phyloP scores from a whole-genome alignment of 345 rosid species.

The Moringa oleifera region DNA sequence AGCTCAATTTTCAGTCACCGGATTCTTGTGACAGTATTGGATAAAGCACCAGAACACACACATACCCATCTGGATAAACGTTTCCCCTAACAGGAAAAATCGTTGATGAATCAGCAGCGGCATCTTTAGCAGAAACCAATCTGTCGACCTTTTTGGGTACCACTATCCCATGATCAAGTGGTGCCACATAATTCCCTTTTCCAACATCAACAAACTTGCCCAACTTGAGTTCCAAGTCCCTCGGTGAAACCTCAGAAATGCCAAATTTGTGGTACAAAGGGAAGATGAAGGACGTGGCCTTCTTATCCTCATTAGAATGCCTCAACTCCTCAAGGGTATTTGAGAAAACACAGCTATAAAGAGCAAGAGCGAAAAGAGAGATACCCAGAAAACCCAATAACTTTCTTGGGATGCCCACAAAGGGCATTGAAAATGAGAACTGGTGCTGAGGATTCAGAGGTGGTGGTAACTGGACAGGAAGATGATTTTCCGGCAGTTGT shows the following conservation, averaged over 20 bases:
- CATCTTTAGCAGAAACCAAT: slow-evolving; percentile 29
- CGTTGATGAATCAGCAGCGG: slow-evolving; percentile 47
- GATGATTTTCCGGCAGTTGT: slow-evolving; percentile 2
- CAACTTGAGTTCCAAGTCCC: slow-evolving; percentile 42
- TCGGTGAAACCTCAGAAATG: slow-evolving; percentile 22
- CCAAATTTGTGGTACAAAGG: slow-evolving; percentile 67
- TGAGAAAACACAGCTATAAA: slow-evolving; percentile 41
- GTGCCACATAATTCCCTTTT: slow-evolving; percentile 24
- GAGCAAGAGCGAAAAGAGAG: slow-evolving; percentile 46
- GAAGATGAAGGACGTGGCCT: slow-evolving; percentile 50
- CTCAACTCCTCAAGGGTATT: slow-evolving; percentile 33
- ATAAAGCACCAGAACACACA: slow-evolving; percentile 8
- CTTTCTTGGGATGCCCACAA: slow-evolving; percentile 31
- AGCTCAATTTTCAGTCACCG: neutral
- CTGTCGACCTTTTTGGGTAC: slow-evolving; percentile 26
- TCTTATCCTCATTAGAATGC: slow-evolving; percentile 30
- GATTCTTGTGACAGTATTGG: neutral
- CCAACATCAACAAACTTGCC: slow-evolving; percentile 40
- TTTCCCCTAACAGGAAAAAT: slow-evolving; percentile 68
- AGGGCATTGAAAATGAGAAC: slow-evolving; percentile 29
- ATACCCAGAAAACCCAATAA: slow-evolving; percentile 43
- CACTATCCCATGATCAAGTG: slow-evolving; percentile 24
- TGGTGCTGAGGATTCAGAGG: slow-evolving; percentile 28
- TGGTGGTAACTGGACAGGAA: slow-evolving; percentile 28
- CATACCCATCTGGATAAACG: slow-evolving; percentile 88